Percentiles rank a stretch among this genome's conserved stretches.
phyloP scores from a whole-genome alignment of 2,329 filamentous ascomycete species.

The Aurifilum marmelostoma region DNA sequence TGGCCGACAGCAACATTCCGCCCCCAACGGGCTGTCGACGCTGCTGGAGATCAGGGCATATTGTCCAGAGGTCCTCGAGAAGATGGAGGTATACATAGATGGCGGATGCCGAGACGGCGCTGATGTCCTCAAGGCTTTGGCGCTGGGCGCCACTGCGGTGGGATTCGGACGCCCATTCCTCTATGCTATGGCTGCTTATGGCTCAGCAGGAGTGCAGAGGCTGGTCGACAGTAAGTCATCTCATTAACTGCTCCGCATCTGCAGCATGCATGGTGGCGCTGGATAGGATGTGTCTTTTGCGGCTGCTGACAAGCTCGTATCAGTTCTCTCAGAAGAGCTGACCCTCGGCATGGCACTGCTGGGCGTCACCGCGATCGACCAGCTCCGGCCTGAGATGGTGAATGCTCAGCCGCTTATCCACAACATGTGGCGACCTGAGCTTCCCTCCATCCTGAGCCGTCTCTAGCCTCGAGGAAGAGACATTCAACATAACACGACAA shows the following conservation, averaged over 20 bases:
- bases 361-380: constrained; percentile 52
- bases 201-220: constrained; percentile 23
- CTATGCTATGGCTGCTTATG: constrained; percentile 43
- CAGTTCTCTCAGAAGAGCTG: constrained; percentile 32
- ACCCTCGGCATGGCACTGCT: constrained; percentile 53
- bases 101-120: constrained; percentile 59
- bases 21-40: constrained; percentile 32
- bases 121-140: constrained; percentile 59
- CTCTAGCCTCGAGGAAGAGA: constrained; percentile 14
- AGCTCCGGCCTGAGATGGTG: constrained; percentile 54
- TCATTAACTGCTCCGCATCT: too few relatives aligned
- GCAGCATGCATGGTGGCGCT: neutral
- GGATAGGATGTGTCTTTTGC: neutral
- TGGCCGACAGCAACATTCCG: constrained; percentile 27
- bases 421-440: constrained; percentile 40
- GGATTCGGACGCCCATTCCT: constrained; percentile 46
- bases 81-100: constrained; percentile 58
- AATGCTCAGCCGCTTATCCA: constrained; percentile 43
- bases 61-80: constrained; percentile 52
- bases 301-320: neutral
- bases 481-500: too few relatives aligned
- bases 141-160: constrained; percentile 55
- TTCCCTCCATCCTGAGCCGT: constrained; percentile 32
- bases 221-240: constrained; percentile 27
- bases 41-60: constrained; percentile 57